Conservation (phyloP, 192 early-diverging fungal species). For the Mortierella claussenii region DNA sequence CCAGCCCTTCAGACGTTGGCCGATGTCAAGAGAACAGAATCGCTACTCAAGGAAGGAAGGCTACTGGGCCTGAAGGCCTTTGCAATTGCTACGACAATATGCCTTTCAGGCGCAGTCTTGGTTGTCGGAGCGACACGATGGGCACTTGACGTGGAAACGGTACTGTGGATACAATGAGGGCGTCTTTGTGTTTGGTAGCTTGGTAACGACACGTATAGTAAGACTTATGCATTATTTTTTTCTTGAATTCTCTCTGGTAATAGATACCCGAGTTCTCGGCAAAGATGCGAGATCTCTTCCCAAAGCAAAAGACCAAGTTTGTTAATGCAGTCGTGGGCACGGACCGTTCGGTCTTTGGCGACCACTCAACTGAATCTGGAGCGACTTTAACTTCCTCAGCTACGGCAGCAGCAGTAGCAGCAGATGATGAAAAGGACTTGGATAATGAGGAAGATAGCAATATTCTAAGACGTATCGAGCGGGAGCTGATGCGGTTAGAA, state of each 20-base stretch:
- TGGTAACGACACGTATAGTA: neutral
- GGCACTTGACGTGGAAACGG: constrained; percentile 49
- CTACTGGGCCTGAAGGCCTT: constrained; percentile 47
- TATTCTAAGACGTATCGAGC: constrained; percentile 35
- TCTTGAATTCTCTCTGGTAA: neutral
- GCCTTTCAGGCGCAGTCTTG: constrained; percentile 39
- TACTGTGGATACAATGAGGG: neutral
- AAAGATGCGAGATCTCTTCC: constrained; percentile 51
- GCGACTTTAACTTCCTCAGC: neutral
- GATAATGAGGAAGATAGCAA: constrained; percentile 47
- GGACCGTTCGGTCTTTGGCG: constrained; percentile 47
- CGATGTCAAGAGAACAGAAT: constrained; percentile 39
- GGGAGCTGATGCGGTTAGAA: constrained; percentile 32
- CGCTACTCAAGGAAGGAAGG: constrained; percentile 38
- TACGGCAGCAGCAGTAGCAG: neutral
- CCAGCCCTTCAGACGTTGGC: constrained; percentile 30
- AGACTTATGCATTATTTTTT: neutral
- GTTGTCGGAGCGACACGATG: constrained; percentile 42
- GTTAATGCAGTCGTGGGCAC: constrained; percentile 38
- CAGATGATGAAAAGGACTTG: constrained; percentile 32
- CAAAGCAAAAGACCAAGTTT: constrained; percentile 51
- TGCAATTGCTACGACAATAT: constrained; percentile 41
- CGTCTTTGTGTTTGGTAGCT: neutral
- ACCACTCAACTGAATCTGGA: neutral
- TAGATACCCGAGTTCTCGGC: constrained; percentile 54